Percentiles rank a stretch among this genome's conserved stretches.
Conservation (phyloP, 192 early-diverging fungal species). For the Geranomyces michiganensis region DNA sequence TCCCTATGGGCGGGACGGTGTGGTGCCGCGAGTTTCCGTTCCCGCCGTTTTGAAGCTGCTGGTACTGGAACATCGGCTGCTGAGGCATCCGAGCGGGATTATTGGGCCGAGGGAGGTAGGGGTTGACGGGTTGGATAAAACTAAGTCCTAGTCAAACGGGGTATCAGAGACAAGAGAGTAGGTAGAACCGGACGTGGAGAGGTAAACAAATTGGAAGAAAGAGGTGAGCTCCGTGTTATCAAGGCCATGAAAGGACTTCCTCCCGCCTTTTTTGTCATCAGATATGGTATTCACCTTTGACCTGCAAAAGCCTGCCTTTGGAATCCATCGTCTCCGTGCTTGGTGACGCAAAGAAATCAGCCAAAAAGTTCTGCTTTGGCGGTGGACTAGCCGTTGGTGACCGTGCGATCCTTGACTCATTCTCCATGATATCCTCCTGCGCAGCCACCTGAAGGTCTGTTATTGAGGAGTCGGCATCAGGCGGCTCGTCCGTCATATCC, state of each 20-base stretch:
- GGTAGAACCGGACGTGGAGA: neutral
- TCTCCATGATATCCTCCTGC: neutral
- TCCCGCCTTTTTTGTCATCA: no score
- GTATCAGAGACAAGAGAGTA: neutral
- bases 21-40: slow-evolving; percentile 1
- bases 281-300: slow-evolving; percentile 16
- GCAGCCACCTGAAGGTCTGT: neutral
- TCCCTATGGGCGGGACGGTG: slow-evolving; percentile 12
- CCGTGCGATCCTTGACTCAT: neutral
- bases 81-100: neutral
- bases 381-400: neutral
- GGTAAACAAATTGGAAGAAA: slow-evolving; percentile 1
- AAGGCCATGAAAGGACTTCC: no score
- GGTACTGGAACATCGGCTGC: neutral
- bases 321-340: neutral
- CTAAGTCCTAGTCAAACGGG: slow-evolving; percentile 21
- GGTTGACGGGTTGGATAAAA: slow-evolving; percentile 26
- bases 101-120: slow-evolving; percentile 13
- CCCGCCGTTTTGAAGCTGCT: no score
- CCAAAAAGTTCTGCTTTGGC: neutral
- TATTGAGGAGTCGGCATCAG: neutral
- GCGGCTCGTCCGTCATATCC: neutral
- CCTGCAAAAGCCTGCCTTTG: slow-evolving; percentile 12
- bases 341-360: neutral
- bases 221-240: slow-evolving; percentile 10